Evolutionary conservation across 2,329 filamentous ascomycete genomes (phyloP), one percentile per base, ranked within the genome.

Genomic region (Periconia digitata): DNA sequence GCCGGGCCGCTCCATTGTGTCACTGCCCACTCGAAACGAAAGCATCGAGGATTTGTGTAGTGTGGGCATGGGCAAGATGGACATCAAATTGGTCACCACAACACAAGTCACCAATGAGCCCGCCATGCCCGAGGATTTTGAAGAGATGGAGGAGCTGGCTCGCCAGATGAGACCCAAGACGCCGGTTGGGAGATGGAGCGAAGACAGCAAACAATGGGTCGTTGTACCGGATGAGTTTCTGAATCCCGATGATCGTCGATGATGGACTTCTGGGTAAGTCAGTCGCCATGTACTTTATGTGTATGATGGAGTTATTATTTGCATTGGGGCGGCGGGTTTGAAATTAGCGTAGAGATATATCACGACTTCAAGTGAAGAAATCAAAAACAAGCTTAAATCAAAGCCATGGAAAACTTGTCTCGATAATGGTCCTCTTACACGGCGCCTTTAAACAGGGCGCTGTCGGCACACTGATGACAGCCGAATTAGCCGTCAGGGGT

Each of bases 1-100:
- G 15, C 46, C 51, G 2, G 51, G 55, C n/a, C 46, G 50, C 3
- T 58, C 57, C 27, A 44, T 53, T 27, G 59, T 61, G 3, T 56
- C 58, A 3, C 43, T 65, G 1, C 47, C 53, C 0, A 55, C 56
- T 0, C 40, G 52, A 7, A 60, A 45, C 29, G 61, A 64, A 8
- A 67, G 62, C 36, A 47, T 54, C 3, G 62, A 66, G 18, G 63
- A 70, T 45, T 43, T 71, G 0, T 65, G 55, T 37, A 48, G 47
- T 4, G 46, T 51, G 1, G 58, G 57, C 1, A 51, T 43, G 8
- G 64, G 59, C 8, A 32, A 10, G 10, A 32, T 32, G 15, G 66
- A 70, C 10, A 71, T 71, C 48, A 70, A 67, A 51, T 46, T 69
- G 3, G 64, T 70, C 2, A 70, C 62, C 17, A 70, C 67, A 7